These are phyloP conservation scores for Exidia glandulosa DNA, from an alignment of 768 basidiomycete genomes.

Conservation along the genomic window DNA sequence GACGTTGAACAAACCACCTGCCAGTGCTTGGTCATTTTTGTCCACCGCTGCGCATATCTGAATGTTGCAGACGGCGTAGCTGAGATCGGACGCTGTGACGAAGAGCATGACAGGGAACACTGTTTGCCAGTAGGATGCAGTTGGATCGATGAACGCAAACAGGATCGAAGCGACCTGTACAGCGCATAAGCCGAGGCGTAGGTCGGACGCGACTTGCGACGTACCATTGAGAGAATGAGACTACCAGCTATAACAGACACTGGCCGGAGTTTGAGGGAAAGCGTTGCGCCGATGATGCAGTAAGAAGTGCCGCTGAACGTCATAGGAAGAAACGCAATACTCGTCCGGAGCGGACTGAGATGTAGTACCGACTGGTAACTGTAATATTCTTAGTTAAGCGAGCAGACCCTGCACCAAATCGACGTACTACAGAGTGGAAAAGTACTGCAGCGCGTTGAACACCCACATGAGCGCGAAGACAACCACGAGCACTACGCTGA, in stretches of 20 bases:
- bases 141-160: constrained; percentile 21
- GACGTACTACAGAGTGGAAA: constrained; percentile 19
- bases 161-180: constrained; percentile 20
- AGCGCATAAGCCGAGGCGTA: background rate
- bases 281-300: constrained; percentile 12
- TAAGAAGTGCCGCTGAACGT: constrained; percentile 18
- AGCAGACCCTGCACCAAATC: background rate
- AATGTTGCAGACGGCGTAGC: constrained; percentile 23
- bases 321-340: constrained; percentile 24
- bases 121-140: constrained; percentile 22
- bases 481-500: constrained; percentile 11
- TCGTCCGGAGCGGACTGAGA: constrained; percentile 20
- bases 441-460: constrained; percentile 24
- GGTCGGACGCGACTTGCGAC: constrained; percentile 1
- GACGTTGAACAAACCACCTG: constrained; percentile 25
- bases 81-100: constrained; percentile 11
- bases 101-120: constrained; percentile 21
- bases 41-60: constrained; percentile 20
- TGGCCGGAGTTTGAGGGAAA: constrained; percentile 20
- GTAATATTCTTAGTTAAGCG: background rate
- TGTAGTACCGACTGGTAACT: constrained; percentile 23
- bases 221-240: constrained; percentile 18
- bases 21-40: constrained; percentile 23
- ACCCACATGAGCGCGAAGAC: constrained; percentile 24
- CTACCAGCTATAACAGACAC: constrained; percentile 17